These are phyloP conservation scores for Micractinium conductrix DNA, from an alignment of 139 green algal genomes.

Conservation along the genomic window DNA sequence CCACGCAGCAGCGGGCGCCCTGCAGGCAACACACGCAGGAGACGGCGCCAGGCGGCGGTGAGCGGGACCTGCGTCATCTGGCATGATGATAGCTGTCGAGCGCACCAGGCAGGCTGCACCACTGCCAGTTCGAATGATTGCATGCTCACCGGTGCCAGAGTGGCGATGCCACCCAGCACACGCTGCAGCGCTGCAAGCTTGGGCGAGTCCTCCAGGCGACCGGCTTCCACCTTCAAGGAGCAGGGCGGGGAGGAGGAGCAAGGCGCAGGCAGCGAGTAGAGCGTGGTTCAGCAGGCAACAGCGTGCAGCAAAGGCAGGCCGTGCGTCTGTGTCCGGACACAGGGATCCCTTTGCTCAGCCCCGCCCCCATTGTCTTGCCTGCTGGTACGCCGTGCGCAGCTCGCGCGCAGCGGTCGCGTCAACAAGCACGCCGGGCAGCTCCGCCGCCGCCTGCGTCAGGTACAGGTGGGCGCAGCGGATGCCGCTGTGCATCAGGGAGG, in stretches of 20 bases:
- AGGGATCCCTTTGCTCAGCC: too few relatives aligned
- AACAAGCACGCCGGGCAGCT: constrained; percentile 28
- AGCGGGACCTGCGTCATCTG: too few relatives aligned
- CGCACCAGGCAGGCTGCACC: too few relatives aligned
- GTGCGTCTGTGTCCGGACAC: too few relatives aligned
- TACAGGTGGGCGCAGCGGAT: constrained; percentile 54
- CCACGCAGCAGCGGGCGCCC: constrained; percentile 44
- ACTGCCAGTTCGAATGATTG: too few relatives aligned
- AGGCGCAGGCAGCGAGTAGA: too few relatives aligned
- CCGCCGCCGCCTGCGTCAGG: constrained; percentile 40
- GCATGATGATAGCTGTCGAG: too few relatives aligned
- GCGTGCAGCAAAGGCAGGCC: too few relatives aligned
- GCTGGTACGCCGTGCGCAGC: not conserved
- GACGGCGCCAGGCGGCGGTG: too few relatives aligned
- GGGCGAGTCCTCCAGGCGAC: constrained; percentile 48
- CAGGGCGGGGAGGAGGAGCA: not conserved
- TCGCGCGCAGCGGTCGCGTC: not conserved
- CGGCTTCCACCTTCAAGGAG: constrained; percentile 42
- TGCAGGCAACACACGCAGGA: too few relatives aligned
- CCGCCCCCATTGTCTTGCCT: too few relatives aligned
- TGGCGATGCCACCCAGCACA: constrained; percentile 25
- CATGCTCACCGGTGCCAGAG: constrained; percentile 28
- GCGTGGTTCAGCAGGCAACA: too few relatives aligned
- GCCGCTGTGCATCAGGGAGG: constrained; percentile 45
- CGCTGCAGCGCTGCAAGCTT: constrained; percentile 49